Conservation (phyloP, 2,329 filamentous ascomycete species). For the Paraconiothyrium brasiliense region DNA sequence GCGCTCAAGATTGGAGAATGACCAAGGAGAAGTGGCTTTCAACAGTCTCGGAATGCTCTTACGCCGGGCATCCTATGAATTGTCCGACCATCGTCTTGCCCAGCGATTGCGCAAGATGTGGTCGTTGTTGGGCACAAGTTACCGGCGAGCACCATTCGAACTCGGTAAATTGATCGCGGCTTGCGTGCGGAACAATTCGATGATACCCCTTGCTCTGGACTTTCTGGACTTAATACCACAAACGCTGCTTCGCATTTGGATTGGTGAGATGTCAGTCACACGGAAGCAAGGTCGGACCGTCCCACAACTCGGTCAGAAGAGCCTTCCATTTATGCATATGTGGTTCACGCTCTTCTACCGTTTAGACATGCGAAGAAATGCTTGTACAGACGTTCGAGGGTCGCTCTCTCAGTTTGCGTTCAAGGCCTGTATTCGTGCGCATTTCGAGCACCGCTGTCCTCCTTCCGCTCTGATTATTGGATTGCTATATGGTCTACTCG, state of each 20-base stretch:
- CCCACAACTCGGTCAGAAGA: conserved; percentile 2
- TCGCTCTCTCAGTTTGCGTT: conserved; percentile 18
- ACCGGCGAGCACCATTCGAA: not conserved
- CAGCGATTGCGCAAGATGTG: conserved; percentile 18
- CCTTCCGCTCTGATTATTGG: conserved; percentile 8
- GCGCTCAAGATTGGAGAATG: not conserved
- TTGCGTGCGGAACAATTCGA: conserved; percentile 4
- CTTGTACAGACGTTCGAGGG: not conserved
- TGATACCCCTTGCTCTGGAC: not conserved
- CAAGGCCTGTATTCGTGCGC: conserved; percentile 1
- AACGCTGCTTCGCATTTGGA: not conserved
- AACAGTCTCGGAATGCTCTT: not conserved
- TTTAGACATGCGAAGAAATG: conserved; percentile 22
- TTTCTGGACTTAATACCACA: conserved; percentile 3
- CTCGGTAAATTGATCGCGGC: conserved; percentile 1
- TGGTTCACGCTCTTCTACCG: conserved; percentile 34
- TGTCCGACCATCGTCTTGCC: conserved; percentile 15
- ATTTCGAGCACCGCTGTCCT: conserved; percentile 7
- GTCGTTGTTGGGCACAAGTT: not conserved
- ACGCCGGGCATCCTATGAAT: conserved; percentile 19
- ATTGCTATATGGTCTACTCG: conserved; percentile 9
- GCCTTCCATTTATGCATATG: conserved; percentile 16
- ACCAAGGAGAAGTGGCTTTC: not conserved
- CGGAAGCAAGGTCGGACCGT: conserved; percentile 6
- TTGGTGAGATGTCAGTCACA: conserved; percentile 21